Conservation (phyloP, 2,329 filamentous ascomycete genomes). For the Sporothrix pseudoabietina region DNA sequence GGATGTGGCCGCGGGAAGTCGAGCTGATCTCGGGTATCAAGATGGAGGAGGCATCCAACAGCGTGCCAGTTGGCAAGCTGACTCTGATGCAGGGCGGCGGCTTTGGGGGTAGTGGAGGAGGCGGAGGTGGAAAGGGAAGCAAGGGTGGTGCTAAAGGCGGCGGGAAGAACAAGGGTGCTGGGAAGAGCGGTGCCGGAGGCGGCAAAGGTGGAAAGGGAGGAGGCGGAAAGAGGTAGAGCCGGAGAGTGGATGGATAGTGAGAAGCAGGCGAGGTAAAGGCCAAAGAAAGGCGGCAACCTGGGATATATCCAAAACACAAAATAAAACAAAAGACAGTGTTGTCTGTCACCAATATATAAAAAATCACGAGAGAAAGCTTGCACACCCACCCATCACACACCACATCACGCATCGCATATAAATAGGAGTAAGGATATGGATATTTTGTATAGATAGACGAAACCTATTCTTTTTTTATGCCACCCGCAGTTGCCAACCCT, state of each 20-base stretch:
- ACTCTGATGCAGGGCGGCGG: conserved; percentile 72
- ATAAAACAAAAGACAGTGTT: not conserved
- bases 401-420: no score
- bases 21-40: conserved; percentile 81
- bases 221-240: conserved; percentile 20
- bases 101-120: conserved; percentile 46
- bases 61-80: conserved; percentile 77
- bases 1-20: conserved; percentile 82
- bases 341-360: no score
- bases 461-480: conserved; percentile 20
- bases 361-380: not conserved
- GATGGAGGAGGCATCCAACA: conserved; percentile 78
- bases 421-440: not conserved
- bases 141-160: conserved; percentile 13
- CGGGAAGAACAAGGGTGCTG: conserved; percentile 18
- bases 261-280: not conserved
- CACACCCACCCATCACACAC: no score
- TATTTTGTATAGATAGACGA: conserved; percentile 4
- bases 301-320: not conserved
- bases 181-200: conserved; percentile 10
- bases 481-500: not conserved
- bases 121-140: conserved; percentile 45
- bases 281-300: not conserved
- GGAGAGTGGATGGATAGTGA: not conserved
- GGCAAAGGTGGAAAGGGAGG: conserved; percentile 8